Evolutionary conservation across 805 yeast species (phyloP), one percentile per base, ranked within the genome.

Genomic region (Candida morakotiae): DNA sequence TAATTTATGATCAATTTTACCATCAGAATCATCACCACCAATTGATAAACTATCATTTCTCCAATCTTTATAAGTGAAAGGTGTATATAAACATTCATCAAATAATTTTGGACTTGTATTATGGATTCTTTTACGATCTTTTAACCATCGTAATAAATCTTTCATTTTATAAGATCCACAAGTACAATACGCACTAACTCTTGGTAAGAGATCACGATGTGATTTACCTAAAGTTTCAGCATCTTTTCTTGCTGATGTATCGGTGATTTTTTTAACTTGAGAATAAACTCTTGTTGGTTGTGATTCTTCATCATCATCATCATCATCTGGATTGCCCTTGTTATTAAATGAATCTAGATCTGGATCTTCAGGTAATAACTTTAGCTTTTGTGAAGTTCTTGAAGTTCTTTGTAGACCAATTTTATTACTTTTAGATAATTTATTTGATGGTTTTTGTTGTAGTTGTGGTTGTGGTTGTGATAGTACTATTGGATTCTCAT

Each of bases 151-250:
- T 33, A 83, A 70, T 28, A 93, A 65, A 34, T 88, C 97, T 48
- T 83, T 77, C 95, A 93, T 86, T 46, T 78, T 79, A 54, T 89
- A 93, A 17, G 93, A 79, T 21, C 96, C 89, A 19, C 97, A 88
- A 0, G 98, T 91, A 62, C 98, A 91, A 56, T 88, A 93, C 2
- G 96, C 95, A 0, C 98, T 91, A 1, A 89, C 96, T 43, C 98
- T 69, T 3, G 98, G 98, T 39, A 93, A 70, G 43, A 87, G 63
- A 23, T 83, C 83, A 43, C 98, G 67, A 50, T 83, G 91, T 45
- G 79, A 79, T 56, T 89, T 93, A 3, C 96, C 95, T 40, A 93
- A 67, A 35, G 89, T 77, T 55, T 89, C 96, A 0, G 98, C 98
- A 66, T 91, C 98, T 46, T 80, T 82, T 48, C 97, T 70, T 1